Evolutionary conservation across 2,329 filamentous ascomycete species (phyloP), one percentile per base, ranked within the genome.

Genomic region (Pyrenochaeta sp.): DNA sequence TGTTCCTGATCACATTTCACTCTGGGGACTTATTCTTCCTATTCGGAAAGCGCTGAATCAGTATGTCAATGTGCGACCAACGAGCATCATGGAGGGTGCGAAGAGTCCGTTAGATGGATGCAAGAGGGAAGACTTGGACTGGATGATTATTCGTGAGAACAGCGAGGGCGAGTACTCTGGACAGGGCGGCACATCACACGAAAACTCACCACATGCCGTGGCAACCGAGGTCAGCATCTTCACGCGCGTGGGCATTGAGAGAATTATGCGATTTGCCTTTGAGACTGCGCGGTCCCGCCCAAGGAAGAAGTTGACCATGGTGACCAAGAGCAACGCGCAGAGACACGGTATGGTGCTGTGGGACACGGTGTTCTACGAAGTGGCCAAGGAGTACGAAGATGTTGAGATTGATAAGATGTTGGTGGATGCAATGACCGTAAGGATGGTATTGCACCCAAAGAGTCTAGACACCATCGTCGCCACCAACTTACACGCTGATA

Each of bases 31-130:
- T 29, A 83, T 89, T 39, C 77, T 90, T 7, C 86, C 86, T 15
- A 89, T 90, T 64, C 83, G 88, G 32, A 85, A 88, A 45, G 81
- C 85, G 32, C 81, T 90, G 40, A 87, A 89, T 56, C 87, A 90
- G 64, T 90, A 89, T 64, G 83, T 88, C 59, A 90, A 90, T 58
- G 81, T 90, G 0, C 82, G 88, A 0, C 88, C 72, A 0, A 80
- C 78, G 7, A 68, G 77, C 15, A 78, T 81, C 42, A 60, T 81
- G 2, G 68, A 71, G 4, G 79, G 79, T 14, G 78, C 74, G 7
- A 68, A 63, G 7, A 75, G 76, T 20, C 79, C 79, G 1, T 54
- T 82, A 6, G 67, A 68, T 4, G 70, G 75, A 29, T 74, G 74
- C 47, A 58, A 71, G 39, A 69, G 71, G 0, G 58, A 61, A 4